Evolutionary conservation across 805 yeast species (phyloP).

Genomic region (Schwanniomyces polymorphus): DNA sequence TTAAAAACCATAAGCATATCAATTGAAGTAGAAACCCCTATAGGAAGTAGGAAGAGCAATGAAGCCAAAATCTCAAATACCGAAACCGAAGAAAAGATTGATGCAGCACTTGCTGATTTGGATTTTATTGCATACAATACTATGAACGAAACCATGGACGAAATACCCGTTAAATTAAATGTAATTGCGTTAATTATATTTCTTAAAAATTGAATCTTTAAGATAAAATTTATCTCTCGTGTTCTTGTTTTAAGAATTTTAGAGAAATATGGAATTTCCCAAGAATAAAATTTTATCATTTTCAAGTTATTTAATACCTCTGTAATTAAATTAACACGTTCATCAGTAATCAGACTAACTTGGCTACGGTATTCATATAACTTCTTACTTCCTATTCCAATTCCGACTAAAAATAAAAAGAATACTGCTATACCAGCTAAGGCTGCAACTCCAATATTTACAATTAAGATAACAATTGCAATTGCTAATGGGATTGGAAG

Average conservation of each 20-base stretch:
- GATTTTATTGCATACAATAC: conserved; percentile 27
- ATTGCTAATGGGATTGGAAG: conserved; percentile 63
- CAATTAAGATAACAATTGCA: conserved; percentile 58
- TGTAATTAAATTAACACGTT: conserved; percentile 66
- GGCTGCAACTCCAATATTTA: conserved; percentile 68
- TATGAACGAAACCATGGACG: conserved; percentile 56
- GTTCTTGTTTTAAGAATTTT: conserved; percentile 54
- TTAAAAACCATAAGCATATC: conserved; percentile 63
- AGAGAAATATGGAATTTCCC: conserved; percentile 75
- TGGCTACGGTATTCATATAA: conserved; percentile 53
- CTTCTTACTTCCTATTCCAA: conserved; percentile 45
- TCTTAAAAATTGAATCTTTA: conserved; percentile 61
- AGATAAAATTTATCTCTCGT: conserved; percentile 57
- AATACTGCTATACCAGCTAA: conserved; percentile 56
- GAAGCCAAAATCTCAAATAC: conserved; percentile 58
- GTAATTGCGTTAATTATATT: conserved; percentile 62
- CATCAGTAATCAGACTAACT: conserved; percentile 64
- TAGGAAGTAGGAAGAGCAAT: conserved; percentile 63
- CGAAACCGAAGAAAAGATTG: conserved; percentile 65
- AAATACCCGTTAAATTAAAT: conserved; percentile 60
- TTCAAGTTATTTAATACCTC: conserved; percentile 76
- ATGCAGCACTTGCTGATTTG: conserved; percentile 45
- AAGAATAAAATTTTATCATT: conserved; percentile 79
- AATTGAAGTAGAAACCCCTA: conserved; percentile 61
- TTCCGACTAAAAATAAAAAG: conserved; percentile 44